These are phyloP conservation scores for Parastagonospora nodorum DNA, from an alignment of 2,329 filamentous ascomycete species.

Conservation along the genomic window DNA sequence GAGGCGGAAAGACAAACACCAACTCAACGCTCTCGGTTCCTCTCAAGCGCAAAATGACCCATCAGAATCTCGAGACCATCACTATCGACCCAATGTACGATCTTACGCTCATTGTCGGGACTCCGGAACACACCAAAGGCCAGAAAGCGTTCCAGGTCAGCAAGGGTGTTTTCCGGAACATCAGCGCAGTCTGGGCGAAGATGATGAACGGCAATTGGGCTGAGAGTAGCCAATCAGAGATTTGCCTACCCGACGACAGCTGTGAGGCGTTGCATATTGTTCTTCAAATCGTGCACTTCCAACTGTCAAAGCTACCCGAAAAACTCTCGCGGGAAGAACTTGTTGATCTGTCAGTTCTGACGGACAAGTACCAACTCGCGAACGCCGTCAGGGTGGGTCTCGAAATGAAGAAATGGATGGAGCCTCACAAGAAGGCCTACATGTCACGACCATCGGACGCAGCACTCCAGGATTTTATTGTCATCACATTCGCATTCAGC, in stretches of 20 bases:
- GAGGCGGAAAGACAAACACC: neutral
- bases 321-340: neutral
- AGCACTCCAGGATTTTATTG: neutral
- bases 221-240: slow-evolving; percentile 1
- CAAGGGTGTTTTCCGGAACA: slow-evolving; percentile 4
- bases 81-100: slow-evolving; percentile 3
- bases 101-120: slow-evolving; percentile 11
- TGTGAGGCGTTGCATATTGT: neutral
- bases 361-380: neutral
- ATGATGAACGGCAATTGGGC: slow-evolving; percentile 10
- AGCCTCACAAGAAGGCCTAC: neutral
- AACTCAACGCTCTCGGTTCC: neutral
- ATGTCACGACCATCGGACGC: neutral
- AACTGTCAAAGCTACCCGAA: neutral
- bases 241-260: slow-evolving; percentile 7
- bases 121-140: neutral
- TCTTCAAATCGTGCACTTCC: slow-evolving; percentile 5
- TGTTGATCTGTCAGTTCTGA: neutral
- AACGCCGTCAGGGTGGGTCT: neutral
- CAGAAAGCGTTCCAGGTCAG: slow-evolving; percentile 6
- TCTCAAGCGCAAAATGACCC: neutral
- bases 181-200: slow-evolving; percentile 4
- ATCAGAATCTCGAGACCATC: neutral
- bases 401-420: neutral
- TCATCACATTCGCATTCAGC: neutral